These are phyloP conservation scores for Oryza rufipogon DNA, from an alignment of 176 grass and related monocot genomes.

Conservation along the genomic window DNA sequence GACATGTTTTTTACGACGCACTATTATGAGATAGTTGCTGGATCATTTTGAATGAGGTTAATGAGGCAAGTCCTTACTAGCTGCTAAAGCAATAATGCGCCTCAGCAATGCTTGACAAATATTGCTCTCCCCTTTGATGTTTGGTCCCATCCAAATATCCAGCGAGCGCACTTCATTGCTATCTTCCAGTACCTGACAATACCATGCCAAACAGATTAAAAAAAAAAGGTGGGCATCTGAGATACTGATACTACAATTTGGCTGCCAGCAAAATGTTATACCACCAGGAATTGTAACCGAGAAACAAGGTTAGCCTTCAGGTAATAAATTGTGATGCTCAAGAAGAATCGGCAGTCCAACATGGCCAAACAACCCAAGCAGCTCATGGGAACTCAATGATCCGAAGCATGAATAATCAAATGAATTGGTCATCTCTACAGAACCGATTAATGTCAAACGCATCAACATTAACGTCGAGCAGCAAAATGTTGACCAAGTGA, in stretches of 20 bases:
- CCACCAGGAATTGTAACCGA: not conserved
- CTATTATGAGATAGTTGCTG: too few relatives aligned
- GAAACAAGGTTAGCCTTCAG: not conserved
- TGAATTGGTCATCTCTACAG: conserved; percentile 20
- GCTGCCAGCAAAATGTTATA: not conserved
- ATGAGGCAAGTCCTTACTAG: too few relatives aligned
- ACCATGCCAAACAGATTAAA: not conserved
- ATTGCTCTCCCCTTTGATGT: not conserved
- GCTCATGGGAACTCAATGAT: not conserved
- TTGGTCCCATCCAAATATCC: not conserved
- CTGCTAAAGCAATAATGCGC: not conserved
- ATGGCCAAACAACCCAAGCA: not conserved
- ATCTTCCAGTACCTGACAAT: too few relatives aligned
- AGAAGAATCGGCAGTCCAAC: not conserved
- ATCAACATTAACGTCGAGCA: not conserved
- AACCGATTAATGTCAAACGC: not conserved
- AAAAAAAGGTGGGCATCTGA: not conserved
- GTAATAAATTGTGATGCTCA: not conserved
- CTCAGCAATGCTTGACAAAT: not conserved
- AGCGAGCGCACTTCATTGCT: too few relatives aligned
- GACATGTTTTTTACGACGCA: too few relatives aligned
- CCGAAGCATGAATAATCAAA: not conserved
- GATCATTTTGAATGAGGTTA: too few relatives aligned
- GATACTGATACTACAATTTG: too few relatives aligned
- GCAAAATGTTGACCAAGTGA: not conserved